Conservation (phyloP, 305 asterid species). For the Fraxinus dipetala region DNA sequence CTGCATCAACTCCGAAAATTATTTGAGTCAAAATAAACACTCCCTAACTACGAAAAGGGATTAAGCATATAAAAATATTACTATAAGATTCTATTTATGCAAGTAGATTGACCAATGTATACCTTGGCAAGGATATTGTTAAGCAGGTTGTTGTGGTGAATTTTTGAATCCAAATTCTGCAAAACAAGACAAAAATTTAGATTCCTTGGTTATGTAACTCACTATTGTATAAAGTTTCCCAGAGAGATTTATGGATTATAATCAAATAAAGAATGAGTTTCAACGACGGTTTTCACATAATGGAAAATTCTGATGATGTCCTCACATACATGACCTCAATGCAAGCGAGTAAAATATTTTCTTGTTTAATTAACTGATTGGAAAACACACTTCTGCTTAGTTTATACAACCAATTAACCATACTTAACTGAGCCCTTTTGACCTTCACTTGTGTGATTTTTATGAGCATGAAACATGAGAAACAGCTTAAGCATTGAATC, state of each 20-base stretch:
- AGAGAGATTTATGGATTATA: background rate
- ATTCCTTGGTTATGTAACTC: background rate
- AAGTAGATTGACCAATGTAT: conserved; percentile 14
- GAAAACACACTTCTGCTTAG: background rate
- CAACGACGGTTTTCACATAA: background rate
- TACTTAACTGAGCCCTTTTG: background rate
- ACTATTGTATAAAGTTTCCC: background rate
- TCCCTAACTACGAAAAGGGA: conserved; percentile 4
- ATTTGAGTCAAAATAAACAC: background rate
- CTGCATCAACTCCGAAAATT: conserved; percentile 41
- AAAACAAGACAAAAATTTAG: conserved; percentile 16
- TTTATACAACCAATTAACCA: background rate
- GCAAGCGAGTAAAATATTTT: background rate
- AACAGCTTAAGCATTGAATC: background rate
- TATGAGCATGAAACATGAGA: background rate
- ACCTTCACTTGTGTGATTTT: background rate
- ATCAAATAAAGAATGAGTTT: background rate
- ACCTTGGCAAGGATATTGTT: conserved; percentile 96
- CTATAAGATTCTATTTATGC: background rate
- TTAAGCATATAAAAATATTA: background rate
- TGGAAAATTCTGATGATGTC: background rate
- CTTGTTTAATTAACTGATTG: background rate
- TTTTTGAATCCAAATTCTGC: conserved; percentile 94
- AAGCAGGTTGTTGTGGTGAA: conserved; percentile 92
- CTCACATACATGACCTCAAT: background rate